Evolutionary conservation across 352 stramenopile species (phyloP), one percentile per base, ranked within the genome.

Genomic region (Pythium folliculosum): DNA sequence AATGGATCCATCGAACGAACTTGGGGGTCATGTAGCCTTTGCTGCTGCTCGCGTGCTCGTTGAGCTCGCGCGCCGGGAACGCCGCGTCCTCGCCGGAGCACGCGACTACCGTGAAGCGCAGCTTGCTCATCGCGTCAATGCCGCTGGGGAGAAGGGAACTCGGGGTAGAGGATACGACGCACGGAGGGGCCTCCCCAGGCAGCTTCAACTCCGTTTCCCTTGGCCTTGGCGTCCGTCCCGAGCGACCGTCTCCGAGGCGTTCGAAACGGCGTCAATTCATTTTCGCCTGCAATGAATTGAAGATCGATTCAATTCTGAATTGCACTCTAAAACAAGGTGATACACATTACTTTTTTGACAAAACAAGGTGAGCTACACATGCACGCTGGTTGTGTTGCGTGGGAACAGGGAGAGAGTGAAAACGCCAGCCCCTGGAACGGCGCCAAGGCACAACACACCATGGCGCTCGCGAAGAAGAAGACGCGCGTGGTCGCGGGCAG

Each of bases 1-100:
- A 10, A 37, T 55, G 38, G 35, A 40, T 40, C 35, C 35, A 13
- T 51, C 1, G 19, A 51, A 51, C 67, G 17, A 67, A 92, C 86
- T 78, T 88, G 32, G 90, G 84, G 37, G 92, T 97, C 73, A 95
- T 78, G 69, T 81, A 95, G 23, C 87, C 84, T 53, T 78, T 82
- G 51, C 75, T 89, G 49, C 50, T 77, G 44, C 72, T 67, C 17
- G 71, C 77, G 61, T 96, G 90, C 44, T 89, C 72, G 60, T 97
- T 95, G n/a, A 98, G 74, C 56, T 97, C 82, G 1, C 74, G 66
- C 25, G 86, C 90, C 19, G 89, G 90, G 60, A 92, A 97, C 45
- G 84, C 80, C 50, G 84, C 63, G 67, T 98, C 91, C 66, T 98
- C 90, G 32, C 90, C 91, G 27, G 91, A 95, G 63, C 81, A 96